Percentiles rank a stretch among this genome's conserved stretches.
phyloP scores from a whole-genome alignment of 2,329 filamentous ascomycete genomes.

The Trichoderma koningiopsis region DNA sequence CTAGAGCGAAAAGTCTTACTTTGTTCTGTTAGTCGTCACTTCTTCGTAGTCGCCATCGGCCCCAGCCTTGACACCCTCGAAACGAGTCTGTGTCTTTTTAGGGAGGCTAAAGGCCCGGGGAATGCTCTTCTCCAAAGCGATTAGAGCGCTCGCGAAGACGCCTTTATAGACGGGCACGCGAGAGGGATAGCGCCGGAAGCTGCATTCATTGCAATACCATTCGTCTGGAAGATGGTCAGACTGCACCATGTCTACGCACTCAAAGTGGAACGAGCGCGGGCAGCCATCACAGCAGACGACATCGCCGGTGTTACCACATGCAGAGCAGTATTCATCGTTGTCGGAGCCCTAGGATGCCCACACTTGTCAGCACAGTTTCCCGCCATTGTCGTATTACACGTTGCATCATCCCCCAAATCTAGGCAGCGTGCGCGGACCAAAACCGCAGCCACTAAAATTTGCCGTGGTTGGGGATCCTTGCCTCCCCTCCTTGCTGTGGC shows the following conservation, averaged over 20 bases:
- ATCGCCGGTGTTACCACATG: conserved; percentile 80
- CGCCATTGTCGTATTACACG: conserved; percentile 24
- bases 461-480: conserved; percentile 28
- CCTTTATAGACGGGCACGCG: conserved; percentile 52
- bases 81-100: conserved; percentile 69
- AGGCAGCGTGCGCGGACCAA: conserved; percentile 23
- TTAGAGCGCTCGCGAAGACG: conserved; percentile 65
- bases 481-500: conserved; percentile 23
- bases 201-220: conserved; percentile 82
- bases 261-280: conserved; percentile 84
- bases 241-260: conserved; percentile 81
- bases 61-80: conserved; percentile 77
- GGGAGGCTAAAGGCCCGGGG: conserved; percentile 75
- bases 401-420: conserved; percentile 29
- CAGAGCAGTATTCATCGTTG: conserved; percentile 87
- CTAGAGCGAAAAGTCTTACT: conserved; percentile 54
- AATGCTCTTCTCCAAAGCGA: conserved; percentile 67
- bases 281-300: conserved; percentile 95
- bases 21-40: conserved; percentile 59
- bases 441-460: conserved; percentile 24
- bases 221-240: conserved; percentile 68
- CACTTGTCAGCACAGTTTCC: conserved; percentile 38
- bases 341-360: conserved; percentile 50
- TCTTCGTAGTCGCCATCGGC: conserved; percentile 82
- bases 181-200: conserved; percentile 52